Evolutionary conservation across 345 rosid genomes (phyloP).

Genomic region (Hibiscus tridactylites): DNA sequence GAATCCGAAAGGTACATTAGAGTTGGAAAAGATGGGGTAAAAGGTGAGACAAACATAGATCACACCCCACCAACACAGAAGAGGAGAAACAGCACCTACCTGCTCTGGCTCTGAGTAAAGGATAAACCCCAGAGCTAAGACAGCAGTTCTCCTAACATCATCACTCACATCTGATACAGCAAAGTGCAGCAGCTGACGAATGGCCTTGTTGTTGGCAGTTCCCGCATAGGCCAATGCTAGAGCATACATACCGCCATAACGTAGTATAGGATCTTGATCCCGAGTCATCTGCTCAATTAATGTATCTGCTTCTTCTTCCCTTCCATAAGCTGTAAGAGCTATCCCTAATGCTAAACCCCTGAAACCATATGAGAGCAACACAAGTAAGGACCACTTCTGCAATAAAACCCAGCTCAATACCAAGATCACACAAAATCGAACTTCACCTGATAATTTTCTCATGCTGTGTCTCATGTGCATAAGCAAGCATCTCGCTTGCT

Average conservation of each 20-base stretch:
- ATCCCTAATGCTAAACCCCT: slow-evolving; percentile 96
- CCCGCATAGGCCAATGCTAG: slow-evolving; percentile 95
- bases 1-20: background rate
- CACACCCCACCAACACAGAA: background rate
- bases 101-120: slow-evolving; percentile 95
- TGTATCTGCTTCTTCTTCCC: slow-evolving; percentile 99
- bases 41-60: background rate
- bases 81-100: slow-evolving; percentile 31
- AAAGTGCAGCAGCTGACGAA: slow-evolving; percentile 95
- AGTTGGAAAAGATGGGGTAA: background rate
- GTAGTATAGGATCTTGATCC: slow-evolving; percentile 94
- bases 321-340: slow-evolving; percentile 94
- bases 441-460: slow-evolving; percentile 93
- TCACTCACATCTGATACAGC: slow-evolving; percentile 98
- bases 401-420: background rate
- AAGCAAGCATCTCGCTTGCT: slow-evolving; percentile 96
- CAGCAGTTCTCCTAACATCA: slow-evolving; percentile 90
- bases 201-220: slow-evolving; percentile 97
- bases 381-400: background rate
- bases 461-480: slow-evolving; percentile 97
- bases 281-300: slow-evolving; percentile 98
- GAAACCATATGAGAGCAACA: slow-evolving; percentile 10
- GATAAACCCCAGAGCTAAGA: slow-evolving; percentile 97
- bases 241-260: slow-evolving; percentile 99
- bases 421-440: background rate